Evolutionary conservation across 805 yeast species (phyloP), one percentile per base, ranked within the genome.

Genomic region (Nakazawaea ishiwadae): DNA sequence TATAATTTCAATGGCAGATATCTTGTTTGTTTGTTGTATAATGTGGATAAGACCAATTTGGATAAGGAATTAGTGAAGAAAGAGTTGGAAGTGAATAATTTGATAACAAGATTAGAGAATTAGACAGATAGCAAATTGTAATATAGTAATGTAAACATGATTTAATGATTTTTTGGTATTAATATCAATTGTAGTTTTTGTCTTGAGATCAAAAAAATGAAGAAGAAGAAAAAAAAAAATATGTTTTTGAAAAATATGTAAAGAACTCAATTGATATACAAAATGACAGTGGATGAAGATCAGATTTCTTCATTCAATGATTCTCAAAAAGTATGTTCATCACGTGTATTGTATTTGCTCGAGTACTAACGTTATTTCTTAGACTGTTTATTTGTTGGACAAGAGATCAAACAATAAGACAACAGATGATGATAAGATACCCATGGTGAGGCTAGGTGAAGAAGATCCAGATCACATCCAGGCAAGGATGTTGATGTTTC

Each of bases 1-100:
- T 73, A 71, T 45, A 78, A 79, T 50, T 73, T 73, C 47, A 70
- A 74, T 44, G 78, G 79, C 7, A 51, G 86, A 42, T 80, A 79
- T 51, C 50, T 80, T 26, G 79, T 80, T 19, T 75, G 78, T 8
- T 55, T 66, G 39, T 40, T 68, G 44, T 77, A 69, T 48, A 65
- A 57, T 28, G 71, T 74, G 11, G 80, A 74, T 42, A 61, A 54
- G 47, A 47, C 61, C 8, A 55, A 52, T 24, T 51, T 64, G 23
- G 32, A 36, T 35, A 48, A 48, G 17, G 35, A 34, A 4, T 9
- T 24, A 9, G 15, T 36, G 34, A 45, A 51, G 44, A 47, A 48
- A 38, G 45, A 45, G 17, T 37, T 53, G 35, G 52, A 44, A 30
- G 53, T 36, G 50, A 28, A 36, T 26, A 31, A 35, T 15, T 40